Evolutionary conservation across 2,329 filamentous ascomycete genomes (phyloP), one percentile per base, ranked within the genome.

Genomic region (Davidsoniella australis): DNA sequence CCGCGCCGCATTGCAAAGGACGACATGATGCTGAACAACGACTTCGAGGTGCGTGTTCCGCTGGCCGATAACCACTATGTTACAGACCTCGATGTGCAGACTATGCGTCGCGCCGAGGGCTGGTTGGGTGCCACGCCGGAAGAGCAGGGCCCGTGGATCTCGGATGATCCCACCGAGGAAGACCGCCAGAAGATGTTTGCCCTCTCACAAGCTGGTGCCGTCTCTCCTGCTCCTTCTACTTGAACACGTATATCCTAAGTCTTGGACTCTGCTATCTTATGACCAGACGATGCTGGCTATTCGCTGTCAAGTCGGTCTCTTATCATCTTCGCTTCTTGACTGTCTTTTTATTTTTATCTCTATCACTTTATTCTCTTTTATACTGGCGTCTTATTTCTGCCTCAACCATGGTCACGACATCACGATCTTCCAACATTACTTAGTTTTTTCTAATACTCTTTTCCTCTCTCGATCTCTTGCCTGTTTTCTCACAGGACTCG

Each of bases 1-100:
- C 74, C 74, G 14, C 79, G 88, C 48, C 80, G 89, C 40, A 73
- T 98, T 45, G 91, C 85, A 75, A 96, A 96, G 69, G 91, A 98
- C 61, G 91, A 98, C 66, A 91, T 96, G 86, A 94, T 95, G 87
- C 79, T 98, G 45, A 86, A 88, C 57, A 87, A 84, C 14, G 87
- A 94, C 58, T 88, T 91, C 59, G 91, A 98, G 66, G 86, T 96
- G 37, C 85, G 89, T 60, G 72, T 94, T 63, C 79, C 79, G 63
- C 72, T 95, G 16, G 75, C 75, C 20, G 82, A 85, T 60, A 78
- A 82, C 59, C 73, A 76, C 1, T 96, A 94, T 61, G 80, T 95
- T 38, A 96, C 89, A 5, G 91, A 96, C 60, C 72, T 98, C 41
- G 91, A 96, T 60, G 77, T 95, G 46, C 82, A 91, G 68, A 95